phyloP scores from a whole-genome alignment of 768 basidiomycete species.

The Lepiota brunneoincarnata region DNA sequence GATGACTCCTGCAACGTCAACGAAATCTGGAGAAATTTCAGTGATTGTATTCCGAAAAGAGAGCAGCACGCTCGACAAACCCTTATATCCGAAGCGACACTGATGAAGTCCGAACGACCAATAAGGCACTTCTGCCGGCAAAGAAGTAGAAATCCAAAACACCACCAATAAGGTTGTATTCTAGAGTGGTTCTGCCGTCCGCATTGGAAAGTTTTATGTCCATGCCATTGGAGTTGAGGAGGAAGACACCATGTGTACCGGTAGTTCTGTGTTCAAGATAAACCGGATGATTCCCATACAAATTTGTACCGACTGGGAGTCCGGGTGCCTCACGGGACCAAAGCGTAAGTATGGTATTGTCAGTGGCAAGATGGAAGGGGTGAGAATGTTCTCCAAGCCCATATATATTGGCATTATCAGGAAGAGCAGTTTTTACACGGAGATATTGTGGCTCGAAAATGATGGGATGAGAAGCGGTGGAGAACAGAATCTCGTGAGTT shows the following conservation, averaged over 20 bases:
- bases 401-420: slow-evolving; percentile 64
- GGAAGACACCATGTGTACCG: slow-evolving; percentile 68
- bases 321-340: slow-evolving; percentile 70
- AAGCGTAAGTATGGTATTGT: slow-evolving; percentile 46
- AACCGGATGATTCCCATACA: slow-evolving; percentile 74
- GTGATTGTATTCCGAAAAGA: background rate
- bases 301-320: slow-evolving; percentile 53
- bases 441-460: slow-evolving; percentile 80
- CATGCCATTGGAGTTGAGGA: slow-evolving; percentile 74
- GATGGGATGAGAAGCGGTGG: slow-evolving; percentile 56
- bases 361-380: slow-evolving; percentile 52
- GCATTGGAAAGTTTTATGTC: slow-evolving; percentile 63
- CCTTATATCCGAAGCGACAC: slow-evolving; percentile 66
- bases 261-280: slow-evolving; percentile 69
- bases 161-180: slow-evolving; percentile 79
- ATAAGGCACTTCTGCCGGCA: slow-evolving; percentile 71
- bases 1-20: slow-evolving; percentile 62
- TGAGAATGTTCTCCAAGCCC: slow-evolving; percentile 77
- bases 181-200: slow-evolving; percentile 39
- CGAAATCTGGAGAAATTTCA: slow-evolving; percentile 41
- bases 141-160: slow-evolving; percentile 79
- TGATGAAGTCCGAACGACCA: slow-evolving; percentile 76
- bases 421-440: slow-evolving; percentile 63
- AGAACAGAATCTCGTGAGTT: slow-evolving; percentile 56
- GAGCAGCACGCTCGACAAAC: slow-evolving; percentile 31